phyloP scores from a whole-genome alignment of 768 basidiomycete genomes.

The Guyanaporus albipodus region DNA sequence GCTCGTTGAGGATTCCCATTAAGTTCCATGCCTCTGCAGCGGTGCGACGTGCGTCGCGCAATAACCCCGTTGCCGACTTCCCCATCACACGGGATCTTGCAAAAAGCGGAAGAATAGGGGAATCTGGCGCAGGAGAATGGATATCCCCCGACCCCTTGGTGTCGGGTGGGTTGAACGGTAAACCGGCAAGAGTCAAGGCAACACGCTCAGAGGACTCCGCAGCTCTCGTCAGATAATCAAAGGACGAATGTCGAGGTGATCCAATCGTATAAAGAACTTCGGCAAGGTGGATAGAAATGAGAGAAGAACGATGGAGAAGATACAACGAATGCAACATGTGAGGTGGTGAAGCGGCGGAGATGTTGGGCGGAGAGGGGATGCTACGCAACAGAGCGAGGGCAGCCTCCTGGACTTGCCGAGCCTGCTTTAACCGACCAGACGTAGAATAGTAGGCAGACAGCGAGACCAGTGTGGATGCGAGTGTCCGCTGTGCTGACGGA shows the following conservation, averaged over 20 bases:
- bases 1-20: constrained; percentile 62
- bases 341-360: constrained; percentile 45
- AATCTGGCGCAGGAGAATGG: constrained; percentile 37
- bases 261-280: constrained; percentile 60
- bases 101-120: constrained; percentile 43
- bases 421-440: constrained; percentile 50
- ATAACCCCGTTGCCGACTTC: constrained; percentile 50
- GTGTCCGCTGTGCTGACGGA: constrained; percentile 59
- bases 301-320: constrained; percentile 68
- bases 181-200: constrained; percentile 48
- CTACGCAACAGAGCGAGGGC: constrained; percentile 53
- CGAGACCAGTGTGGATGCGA: constrained; percentile 62
- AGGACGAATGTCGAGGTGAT: constrained; percentile 40
- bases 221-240: constrained; percentile 56
- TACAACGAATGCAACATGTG: constrained; percentile 62
- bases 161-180: constrained; percentile 34
- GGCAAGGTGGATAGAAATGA: constrained; percentile 68
- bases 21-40: constrained; percentile 76
- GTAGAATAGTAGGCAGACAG: constrained; percentile 67
- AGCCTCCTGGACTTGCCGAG: constrained; percentile 52
- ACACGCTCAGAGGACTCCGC: constrained; percentile 68
- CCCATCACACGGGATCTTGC: constrained; percentile 46
- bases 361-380: constrained; percentile 44
- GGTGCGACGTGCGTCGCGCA: constrained; percentile 66
- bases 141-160: constrained; percentile 33